These are phyloP conservation scores for Cladosporium phlei DNA, from an alignment of 2,329 filamentous ascomycete species.

Conservation along the genomic window DNA sequence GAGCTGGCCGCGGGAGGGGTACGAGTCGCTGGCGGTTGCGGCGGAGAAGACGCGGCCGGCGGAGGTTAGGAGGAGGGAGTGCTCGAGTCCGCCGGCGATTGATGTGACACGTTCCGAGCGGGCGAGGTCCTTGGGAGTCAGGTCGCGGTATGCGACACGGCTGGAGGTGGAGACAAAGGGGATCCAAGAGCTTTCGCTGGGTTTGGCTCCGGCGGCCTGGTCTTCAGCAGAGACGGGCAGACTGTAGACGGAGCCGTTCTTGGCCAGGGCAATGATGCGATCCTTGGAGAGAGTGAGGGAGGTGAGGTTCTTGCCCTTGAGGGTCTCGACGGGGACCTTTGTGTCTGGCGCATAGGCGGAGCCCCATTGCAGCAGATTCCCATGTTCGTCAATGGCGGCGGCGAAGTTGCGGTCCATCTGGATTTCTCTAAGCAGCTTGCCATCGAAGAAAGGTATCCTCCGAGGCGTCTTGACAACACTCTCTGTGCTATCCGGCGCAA, in stretches of 20 bases:
- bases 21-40: constrained; percentile 73
- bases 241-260: constrained; percentile 75
- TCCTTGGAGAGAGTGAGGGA: constrained; percentile 75
- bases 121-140: constrained; percentile 60
- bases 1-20: constrained; percentile 78
- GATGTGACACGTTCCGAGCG: constrained; percentile 70
- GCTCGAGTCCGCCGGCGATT: constrained; percentile 75
- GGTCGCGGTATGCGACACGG: constrained; percentile 64
- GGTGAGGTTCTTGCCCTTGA: constrained; percentile 74
- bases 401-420: constrained; percentile 80
- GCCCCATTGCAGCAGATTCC: constrained; percentile 91
- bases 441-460: constrained; percentile 77
- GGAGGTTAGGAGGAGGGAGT: constrained; percentile 79
- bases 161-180: constrained; percentile 63
- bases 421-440: constrained; percentile 75
- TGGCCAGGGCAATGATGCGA: constrained; percentile 73
- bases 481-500: constrained; percentile 76
- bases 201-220: constrained; percentile 61
- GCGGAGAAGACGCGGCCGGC: constrained; percentile 82
- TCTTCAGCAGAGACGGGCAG: constrained; percentile 71
- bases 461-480: constrained; percentile 72
- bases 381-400: constrained; percentile 79
- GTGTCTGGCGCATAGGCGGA: constrained; percentile 63
- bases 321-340: constrained; percentile 62
- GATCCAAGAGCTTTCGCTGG: constrained; percentile 64